A percentile compares a stretch with the other conserved stretches of the same genome.
These are phyloP conservation scores for Tulasnella sp. DNA, from an alignment of 768 basidiomycete genomes.

Conservation along the genomic window DNA sequence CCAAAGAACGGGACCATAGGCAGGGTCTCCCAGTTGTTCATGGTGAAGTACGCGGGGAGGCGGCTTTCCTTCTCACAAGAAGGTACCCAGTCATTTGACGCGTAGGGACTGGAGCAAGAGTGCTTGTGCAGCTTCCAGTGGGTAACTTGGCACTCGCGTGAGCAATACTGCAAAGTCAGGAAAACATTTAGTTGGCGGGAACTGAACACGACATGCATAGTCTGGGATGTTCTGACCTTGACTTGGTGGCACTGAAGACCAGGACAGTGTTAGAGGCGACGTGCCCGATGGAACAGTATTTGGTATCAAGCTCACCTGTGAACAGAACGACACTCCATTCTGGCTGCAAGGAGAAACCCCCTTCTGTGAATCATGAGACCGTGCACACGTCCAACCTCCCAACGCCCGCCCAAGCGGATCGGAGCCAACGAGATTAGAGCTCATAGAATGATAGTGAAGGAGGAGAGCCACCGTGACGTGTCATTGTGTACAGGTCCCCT, in stretches of 20 bases:
- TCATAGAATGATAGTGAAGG: background rate
- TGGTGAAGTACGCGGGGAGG: background rate
- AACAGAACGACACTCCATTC: background rate
- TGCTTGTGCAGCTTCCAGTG: slow-evolving; percentile 45
- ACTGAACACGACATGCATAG: too few species aligned
- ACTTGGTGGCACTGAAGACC: background rate
- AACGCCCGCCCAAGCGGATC: background rate
- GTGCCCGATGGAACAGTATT: background rate
- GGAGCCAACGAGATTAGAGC: background rate
- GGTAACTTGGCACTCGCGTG: slow-evolving; percentile 42
- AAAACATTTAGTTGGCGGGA: background rate
- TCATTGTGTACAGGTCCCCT: background rate
- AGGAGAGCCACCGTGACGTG: background rate
- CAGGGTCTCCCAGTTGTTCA: background rate
- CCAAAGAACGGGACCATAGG: slow-evolving; percentile 18
- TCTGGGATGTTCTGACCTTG: background rate
- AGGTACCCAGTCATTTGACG: background rate
- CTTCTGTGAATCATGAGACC: background rate
- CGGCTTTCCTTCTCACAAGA: background rate
- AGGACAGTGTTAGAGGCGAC: background rate
- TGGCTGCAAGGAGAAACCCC: background rate
- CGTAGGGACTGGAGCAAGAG: slow-evolving; percentile 37
- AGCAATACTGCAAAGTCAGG: background rate
- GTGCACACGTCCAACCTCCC: background rate
- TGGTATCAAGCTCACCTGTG: background rate